These are phyloP conservation scores for Debaryomyces hansenii DNA, from an alignment of 805 yeast genomes.

Conservation along the genomic window DNA sequence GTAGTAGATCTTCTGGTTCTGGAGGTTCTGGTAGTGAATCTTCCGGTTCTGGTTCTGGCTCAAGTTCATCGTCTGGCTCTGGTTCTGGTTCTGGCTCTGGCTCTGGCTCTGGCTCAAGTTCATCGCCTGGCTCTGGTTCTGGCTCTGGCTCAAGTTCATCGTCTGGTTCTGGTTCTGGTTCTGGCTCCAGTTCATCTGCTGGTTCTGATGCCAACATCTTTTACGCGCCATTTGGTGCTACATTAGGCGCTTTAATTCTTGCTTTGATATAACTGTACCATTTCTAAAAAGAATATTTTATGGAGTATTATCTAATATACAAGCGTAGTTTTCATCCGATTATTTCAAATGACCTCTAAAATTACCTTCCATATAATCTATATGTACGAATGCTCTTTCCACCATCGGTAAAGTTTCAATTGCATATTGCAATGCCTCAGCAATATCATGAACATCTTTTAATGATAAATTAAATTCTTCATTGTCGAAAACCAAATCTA, in stretches of 20 bases:
- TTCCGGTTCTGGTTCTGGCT: background rate
- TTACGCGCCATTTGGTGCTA: conserved; percentile 15
- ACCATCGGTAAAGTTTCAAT: conserved; percentile 75
- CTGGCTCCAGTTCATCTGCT: conserved; percentile 10
- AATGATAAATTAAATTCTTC: conserved; percentile 48
- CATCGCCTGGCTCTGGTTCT: too few species aligned
- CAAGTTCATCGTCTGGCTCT: background rate
- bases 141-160: background rate
- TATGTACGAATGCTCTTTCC: conserved; percentile 79
- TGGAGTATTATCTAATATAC: background rate
- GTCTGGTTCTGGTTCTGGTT: conserved; percentile 5
- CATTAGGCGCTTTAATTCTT: conserved; percentile 16
- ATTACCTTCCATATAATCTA: conserved; percentile 58
- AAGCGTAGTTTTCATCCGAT: background rate
- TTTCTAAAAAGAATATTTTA: background rate
- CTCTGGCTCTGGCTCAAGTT: conserved; percentile 3
- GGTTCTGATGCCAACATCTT: conserved; percentile 11
- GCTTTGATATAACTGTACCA: conserved; percentile 13
- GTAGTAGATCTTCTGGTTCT: background rate
- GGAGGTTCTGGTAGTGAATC: conserved; percentile 4
- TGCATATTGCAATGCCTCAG: conserved; percentile 79
- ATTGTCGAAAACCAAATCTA: conserved; percentile 57
- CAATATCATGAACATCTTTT: conserved; percentile 76
- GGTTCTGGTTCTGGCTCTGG: conserved; percentile 3
- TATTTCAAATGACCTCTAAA: conserved; percentile 40